Evolutionary conservation across 169 alveolate genomes (phyloP), one percentile per base, ranked within the genome.

Genomic region (Miamiensis avidus): DNA sequence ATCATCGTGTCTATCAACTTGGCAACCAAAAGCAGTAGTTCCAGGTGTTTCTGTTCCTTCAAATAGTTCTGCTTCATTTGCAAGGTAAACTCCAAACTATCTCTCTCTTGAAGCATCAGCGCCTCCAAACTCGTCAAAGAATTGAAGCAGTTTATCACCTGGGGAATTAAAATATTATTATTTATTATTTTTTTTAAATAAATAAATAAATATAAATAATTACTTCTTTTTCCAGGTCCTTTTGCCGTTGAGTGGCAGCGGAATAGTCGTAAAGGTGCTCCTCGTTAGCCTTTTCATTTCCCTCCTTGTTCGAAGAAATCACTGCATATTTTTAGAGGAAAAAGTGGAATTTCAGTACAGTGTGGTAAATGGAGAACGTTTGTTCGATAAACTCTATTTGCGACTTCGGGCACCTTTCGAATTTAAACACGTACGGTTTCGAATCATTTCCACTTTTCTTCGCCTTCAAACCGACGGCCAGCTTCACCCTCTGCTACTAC

Each of bases 31-130:
- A 86, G 72, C 0, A 86, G 26, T 31, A 86, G 65, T 32, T 86
- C 87, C 25, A 86, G 34, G 0, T 79, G 72, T 76, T 86, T 86
- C 34, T 86, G 26, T 75, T 86, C 90, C 65, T 79, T 86, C 34
- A 86, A 27, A 49, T 79, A 28, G 16, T 79, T 64, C 31, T 86
- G 29, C 30, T 81, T 81, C 31, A 72, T 29, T 74, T 72, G 28
- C 4, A 82, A 34, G 4, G 31, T 34, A 29, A 64, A 15, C 30
- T 69, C 74, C 1, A 81, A 82, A 74, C 74, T 76, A 27, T 30
- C 65, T n/a, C 31, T 29, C 0, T 82, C 79, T 26, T 65, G 30
- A 31, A 49, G 29, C 1, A 79, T 16, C 15, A 49, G 0, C 0
- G 26, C 31, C 20, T 79, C 84, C 29, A 79, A 31, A 1, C 65